phyloP scores from a whole-genome alignment of 192 early-diverging fungal genomes.

The Piromyces sp. region DNA sequence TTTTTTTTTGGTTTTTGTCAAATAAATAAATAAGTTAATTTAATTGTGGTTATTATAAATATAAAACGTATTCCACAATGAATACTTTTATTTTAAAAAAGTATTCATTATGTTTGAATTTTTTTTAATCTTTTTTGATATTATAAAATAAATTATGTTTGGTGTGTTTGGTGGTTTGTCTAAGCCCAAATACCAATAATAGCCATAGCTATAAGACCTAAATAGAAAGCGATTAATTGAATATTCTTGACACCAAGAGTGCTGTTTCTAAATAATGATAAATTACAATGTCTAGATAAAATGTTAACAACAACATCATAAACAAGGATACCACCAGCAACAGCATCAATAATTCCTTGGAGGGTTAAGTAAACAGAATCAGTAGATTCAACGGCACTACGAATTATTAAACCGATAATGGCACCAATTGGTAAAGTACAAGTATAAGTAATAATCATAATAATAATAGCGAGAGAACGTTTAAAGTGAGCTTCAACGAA shows the following conservation, averaged over 20 bases:
- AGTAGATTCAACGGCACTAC: slow-evolving; percentile 31
- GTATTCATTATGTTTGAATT: too few relatives aligned
- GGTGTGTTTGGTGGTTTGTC: too few relatives aligned
- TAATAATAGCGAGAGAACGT: slow-evolving; percentile 20
- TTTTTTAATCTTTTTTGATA: neutral
- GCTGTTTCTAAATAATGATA: neutral
- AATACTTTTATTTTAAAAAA: too few relatives aligned
- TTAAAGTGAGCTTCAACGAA: slow-evolving; percentile 24
- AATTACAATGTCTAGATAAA: neutral
- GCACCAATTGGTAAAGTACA: slow-evolving; percentile 70
- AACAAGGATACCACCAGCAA: slow-evolving; percentile 66
- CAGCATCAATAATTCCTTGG: slow-evolving; percentile 59
- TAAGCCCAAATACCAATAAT: slow-evolving; percentile 62
- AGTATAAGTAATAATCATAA: slow-evolving; percentile 26
- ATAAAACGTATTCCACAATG: too few relatives aligned
- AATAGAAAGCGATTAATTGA: slow-evolving; percentile 18
- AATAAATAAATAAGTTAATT: too few relatives aligned
- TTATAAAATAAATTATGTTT: too few relatives aligned
- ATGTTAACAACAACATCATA: slow-evolving; percentile 61
- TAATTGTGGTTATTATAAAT: too few relatives aligned
- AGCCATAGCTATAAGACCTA: slow-evolving; percentile 58
- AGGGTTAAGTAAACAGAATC: slow-evolving; percentile 31
- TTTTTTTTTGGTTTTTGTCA: too few relatives aligned
- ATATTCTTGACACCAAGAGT: neutral
- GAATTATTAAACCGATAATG: slow-evolving; percentile 58